phyloP scores from a whole-genome alignment of 805 yeast species.

The Wickerhamomyces strasburgensis region DNA sequence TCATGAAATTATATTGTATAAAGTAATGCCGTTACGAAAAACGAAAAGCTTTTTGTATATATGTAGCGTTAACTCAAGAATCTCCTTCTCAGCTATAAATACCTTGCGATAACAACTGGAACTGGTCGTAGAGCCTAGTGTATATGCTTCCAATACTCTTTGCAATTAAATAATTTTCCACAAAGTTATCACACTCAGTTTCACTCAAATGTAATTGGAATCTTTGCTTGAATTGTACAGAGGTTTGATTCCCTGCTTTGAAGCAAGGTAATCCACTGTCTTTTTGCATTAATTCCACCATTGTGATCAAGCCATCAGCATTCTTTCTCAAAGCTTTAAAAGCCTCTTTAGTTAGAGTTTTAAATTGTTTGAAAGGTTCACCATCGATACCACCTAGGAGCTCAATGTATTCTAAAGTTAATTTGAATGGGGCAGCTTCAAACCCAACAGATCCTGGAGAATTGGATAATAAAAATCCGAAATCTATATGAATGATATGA shows the following conservation, averaged over 20 bases:
- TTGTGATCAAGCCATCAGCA: slow-evolving; percentile 66
- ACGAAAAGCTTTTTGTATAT: background rate
- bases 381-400: slow-evolving; percentile 76
- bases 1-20: too few relatives aligned
- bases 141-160: slow-evolving; percentile 84
- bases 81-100: slow-evolving; percentile 53
- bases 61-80: background rate
- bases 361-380: slow-evolving; percentile 54
- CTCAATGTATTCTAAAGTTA: slow-evolving; percentile 86
- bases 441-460: slow-evolving; percentile 97
- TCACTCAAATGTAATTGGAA: slow-evolving; percentile 74
- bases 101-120: slow-evolving; percentile 92
- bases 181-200: slow-evolving; percentile 67
- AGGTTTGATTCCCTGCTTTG: slow-evolving; percentile 79
- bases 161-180: slow-evolving; percentile 68
- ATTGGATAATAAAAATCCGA: slow-evolving; percentile 87
- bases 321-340: slow-evolving; percentile 70
- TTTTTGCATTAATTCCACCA: slow-evolving; percentile 92
- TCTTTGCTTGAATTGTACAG: slow-evolving; percentile 72
- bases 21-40: too few relatives aligned
- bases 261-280: slow-evolving; percentile 91
- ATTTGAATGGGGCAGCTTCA: slow-evolving; percentile 95
- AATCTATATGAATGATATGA: slow-evolving; percentile 91
- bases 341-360: slow-evolving; percentile 59
- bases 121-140: slow-evolving; percentile 91